Conservation (phyloP, 352 stramenopile species). For the Pythium insidiosum region DNA sequence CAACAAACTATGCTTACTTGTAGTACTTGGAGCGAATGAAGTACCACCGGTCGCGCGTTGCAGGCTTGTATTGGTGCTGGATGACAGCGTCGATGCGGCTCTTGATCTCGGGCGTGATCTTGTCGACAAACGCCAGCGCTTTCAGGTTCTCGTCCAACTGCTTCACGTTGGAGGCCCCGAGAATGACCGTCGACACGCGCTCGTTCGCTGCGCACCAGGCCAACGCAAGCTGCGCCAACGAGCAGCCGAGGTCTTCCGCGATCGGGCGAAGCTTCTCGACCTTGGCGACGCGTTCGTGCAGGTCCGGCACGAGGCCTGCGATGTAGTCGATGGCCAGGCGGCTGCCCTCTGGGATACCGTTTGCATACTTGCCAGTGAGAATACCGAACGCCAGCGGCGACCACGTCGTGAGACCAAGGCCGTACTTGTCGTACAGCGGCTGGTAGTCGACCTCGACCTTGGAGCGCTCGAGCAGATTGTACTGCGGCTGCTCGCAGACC, state of each 20-base stretch:
- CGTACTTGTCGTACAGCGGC: slow-evolving; percentile 42
- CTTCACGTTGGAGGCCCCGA: slow-evolving; percentile 27
- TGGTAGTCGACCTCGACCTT: slow-evolving; percentile 43
- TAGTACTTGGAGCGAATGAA: too few relatives aligned
- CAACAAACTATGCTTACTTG: too few relatives aligned
- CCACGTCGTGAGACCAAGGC: slow-evolving; percentile 37
- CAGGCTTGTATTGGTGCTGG: slow-evolving; percentile 8
- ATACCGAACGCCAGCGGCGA: slow-evolving; percentile 29
- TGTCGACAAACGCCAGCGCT: slow-evolving; percentile 24
- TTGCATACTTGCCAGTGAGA: slow-evolving; percentile 62
- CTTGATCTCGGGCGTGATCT: slow-evolving; percentile 41
- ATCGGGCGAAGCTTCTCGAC: slow-evolving; percentile 21
- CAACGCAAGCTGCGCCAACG: slow-evolving; percentile 29
- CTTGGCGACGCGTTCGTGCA: slow-evolving; percentile 2
- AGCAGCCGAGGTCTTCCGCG: slow-evolving; percentile 25
- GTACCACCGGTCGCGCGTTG: too few relatives aligned
- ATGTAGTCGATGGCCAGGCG: slow-evolving; percentile 18
- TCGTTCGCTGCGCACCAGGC: slow-evolving; percentile 35
- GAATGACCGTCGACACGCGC: slow-evolving; percentile 32
- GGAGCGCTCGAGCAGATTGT: slow-evolving; percentile 44
- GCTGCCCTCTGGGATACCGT: slow-evolving; percentile 17
- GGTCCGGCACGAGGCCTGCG: slow-evolving; percentile 14
- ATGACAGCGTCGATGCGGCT: slow-evolving; percentile 30
- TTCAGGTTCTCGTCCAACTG: slow-evolving; percentile 55
- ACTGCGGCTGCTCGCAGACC: slow-evolving; percentile 40